Evolutionary conservation across 2,329 filamentous ascomycete genomes (phyloP).

Genomic region (Westerdykella ornata): DNA sequence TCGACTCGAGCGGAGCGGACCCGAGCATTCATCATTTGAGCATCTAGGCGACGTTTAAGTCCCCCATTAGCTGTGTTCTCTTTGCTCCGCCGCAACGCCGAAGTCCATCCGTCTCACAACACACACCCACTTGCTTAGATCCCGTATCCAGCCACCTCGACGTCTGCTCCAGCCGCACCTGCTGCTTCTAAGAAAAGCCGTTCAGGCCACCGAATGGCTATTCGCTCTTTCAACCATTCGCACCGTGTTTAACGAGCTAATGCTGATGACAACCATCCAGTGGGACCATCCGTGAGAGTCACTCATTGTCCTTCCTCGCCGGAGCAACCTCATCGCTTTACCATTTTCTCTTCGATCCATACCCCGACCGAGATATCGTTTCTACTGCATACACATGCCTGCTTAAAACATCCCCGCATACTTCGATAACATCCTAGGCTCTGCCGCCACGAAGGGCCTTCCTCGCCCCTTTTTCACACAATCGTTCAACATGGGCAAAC

Average conservation of each 20-base stretch:
- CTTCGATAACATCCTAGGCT: not conserved
- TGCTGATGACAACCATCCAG: slow-evolving; percentile 3
- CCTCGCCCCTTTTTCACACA: not conserved
- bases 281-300: not conserved
- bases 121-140: no score
- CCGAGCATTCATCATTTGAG: no score
- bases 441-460: not conserved
- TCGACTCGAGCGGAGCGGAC: no score
- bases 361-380: not conserved
- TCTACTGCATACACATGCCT: not conserved
- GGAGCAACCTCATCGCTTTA: slow-evolving; percentile 1
- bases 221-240: no score
- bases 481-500: slow-evolving; percentile 25
- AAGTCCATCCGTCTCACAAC: no score
- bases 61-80: no score
- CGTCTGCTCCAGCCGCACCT: no score
- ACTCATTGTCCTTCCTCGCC: slow-evolving; percentile 1
- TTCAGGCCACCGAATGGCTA: no score
- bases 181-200: no score
- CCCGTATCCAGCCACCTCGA: no score
- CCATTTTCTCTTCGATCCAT: not conserved
- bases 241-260: not conserved
- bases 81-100: no score
- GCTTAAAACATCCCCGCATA: not conserved
- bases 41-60: no score